Percentiles rank a stretch among this genome's conserved stretches.
Conservation (phyloP, 148 eudicot genomes). For the Nepenthes mirabilis region DNA sequence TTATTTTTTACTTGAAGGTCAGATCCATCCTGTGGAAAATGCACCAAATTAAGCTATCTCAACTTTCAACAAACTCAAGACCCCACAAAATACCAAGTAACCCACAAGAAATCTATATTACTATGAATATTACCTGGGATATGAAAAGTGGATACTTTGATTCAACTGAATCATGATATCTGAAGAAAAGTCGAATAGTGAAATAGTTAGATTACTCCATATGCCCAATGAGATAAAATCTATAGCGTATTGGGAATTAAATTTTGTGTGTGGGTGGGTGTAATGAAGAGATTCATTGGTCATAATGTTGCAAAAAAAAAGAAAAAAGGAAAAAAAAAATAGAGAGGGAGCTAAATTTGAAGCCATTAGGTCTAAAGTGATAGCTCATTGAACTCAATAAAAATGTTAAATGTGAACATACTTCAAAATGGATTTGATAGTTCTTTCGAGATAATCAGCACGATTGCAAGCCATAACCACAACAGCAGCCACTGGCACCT, state of each 20-base stretch:
- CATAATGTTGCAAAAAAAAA: background rate
- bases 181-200: conserved; percentile 13
- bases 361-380: background rate
- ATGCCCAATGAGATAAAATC: conserved; percentile 4
- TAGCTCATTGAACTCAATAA: background rate
- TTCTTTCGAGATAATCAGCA: conserved; percentile 93
- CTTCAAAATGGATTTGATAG: conserved; percentile 76
- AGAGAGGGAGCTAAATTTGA: background rate
- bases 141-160: conserved; percentile 70
- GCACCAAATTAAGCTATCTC: conserved; percentile 2
- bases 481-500: conserved; percentile 90
- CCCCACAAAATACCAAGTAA: background rate
- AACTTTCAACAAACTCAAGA: background rate
- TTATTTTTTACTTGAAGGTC: conserved; percentile 55
- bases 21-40: conserved; percentile 62
- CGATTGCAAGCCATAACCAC: conserved; percentile 98
- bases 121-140: conserved; percentile 55
- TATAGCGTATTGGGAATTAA: conserved; percentile 5
- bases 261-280: background rate
- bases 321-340: too few species aligned
- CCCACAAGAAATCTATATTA: conserved; percentile 2
- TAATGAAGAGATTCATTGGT: background rate
- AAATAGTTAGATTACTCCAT: conserved; percentile 4
- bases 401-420: conserved; percentile 17
- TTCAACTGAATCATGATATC: conserved; percentile 47